A percentile compares a stretch with the other conserved stretches of the same genome.
These are phyloP conservation scores for Fusarium buharicum DNA, from an alignment of 2,329 filamentous ascomycete genomes.

Conservation along the genomic window DNA sequence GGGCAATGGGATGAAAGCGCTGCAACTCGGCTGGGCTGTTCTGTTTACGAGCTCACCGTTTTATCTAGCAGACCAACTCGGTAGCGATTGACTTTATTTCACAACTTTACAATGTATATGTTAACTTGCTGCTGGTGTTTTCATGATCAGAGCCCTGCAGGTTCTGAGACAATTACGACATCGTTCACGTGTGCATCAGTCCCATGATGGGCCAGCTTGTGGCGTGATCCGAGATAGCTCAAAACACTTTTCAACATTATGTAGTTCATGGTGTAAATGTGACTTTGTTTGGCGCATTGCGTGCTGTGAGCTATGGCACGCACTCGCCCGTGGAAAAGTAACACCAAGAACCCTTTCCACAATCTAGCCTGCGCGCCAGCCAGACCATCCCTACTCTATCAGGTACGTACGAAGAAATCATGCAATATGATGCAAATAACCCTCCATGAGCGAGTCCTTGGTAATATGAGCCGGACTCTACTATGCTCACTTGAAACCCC, in stretches of 20 bases:
- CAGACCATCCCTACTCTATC: constrained; percentile 50
- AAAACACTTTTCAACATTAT: constrained; percentile 39
- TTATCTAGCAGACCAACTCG: neutral
- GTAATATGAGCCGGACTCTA: constrained; percentile 35
- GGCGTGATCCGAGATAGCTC: constrained; percentile 10
- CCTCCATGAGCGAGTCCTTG: constrained; percentile 41
- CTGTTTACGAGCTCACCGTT: neutral
- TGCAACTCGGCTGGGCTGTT: neutral
- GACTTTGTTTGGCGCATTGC: constrained; percentile 41
- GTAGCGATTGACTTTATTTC: neutral
- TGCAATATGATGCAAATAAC: constrained; percentile 46
- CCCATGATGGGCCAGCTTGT: neutral
- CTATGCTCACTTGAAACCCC: constrained; percentile 35
- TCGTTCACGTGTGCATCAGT: constrained; percentile 11
- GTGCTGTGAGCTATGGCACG: constrained; percentile 38
- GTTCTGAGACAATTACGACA: constrained; percentile 1
- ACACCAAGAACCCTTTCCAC: constrained; percentile 40
- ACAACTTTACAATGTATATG: too few species aligned
- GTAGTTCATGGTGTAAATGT: constrained; percentile 36
- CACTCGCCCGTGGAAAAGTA: constrained; percentile 35
- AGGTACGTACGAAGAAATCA: constrained; percentile 48
- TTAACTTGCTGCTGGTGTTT: too few species aligned
- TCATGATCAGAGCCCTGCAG: neutral
- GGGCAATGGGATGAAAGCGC: constrained; percentile 3
- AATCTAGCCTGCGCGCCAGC: constrained; percentile 44